Evolutionary conservation across 139 green algal species (phyloP), one percentile per base, ranked within the genome.

Genomic region (Desmodesmus armatus): DNA sequence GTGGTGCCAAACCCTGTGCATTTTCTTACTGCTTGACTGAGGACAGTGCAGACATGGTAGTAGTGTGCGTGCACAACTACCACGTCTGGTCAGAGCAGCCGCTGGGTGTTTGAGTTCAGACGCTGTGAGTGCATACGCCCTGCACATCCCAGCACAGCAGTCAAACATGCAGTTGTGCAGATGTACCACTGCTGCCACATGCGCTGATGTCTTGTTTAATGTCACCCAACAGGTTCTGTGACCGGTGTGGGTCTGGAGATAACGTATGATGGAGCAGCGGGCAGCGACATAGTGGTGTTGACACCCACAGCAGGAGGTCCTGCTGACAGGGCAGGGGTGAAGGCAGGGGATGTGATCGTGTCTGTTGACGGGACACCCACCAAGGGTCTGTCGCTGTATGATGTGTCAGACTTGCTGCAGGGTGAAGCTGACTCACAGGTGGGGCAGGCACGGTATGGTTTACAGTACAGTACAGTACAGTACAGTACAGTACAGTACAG

Each of bases 271-370:
- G 70, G 70, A 5, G 19, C 21, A 33, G 51, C 15, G n/a, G 41
- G 43, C 67, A 47, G 19, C 37, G 84, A 79, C 27, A 86, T 27
- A 85, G 89, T 84, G 94, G 97, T 99, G 37, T 89, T 99, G 11
- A 86, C 96, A 3, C 96, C 97, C 0, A 77, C 91, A 0, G 84
- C 92, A 1, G 96, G 94, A 3, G 96, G 96, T 11, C 96, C 97
- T n/a, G 95, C 95, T 4, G 96, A 98, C 11, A 82, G 72, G 21
- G 97, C 95, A 4, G 97, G 97, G 0, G 86, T 99, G 3, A 67
- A 76, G 40, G 84, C 97, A 1, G 93, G 91, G 4, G 97, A 99
- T 86, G 74, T 89, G 17, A 94, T 99, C 19, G 37, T 94, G 3
- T 74, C 84, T 5, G 94, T 99, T n/a, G 95, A 96, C 75, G 96